Conservation (phyloP, 192 early-diverging fungal genomes). For the Haplosporangium gracile region DNA sequence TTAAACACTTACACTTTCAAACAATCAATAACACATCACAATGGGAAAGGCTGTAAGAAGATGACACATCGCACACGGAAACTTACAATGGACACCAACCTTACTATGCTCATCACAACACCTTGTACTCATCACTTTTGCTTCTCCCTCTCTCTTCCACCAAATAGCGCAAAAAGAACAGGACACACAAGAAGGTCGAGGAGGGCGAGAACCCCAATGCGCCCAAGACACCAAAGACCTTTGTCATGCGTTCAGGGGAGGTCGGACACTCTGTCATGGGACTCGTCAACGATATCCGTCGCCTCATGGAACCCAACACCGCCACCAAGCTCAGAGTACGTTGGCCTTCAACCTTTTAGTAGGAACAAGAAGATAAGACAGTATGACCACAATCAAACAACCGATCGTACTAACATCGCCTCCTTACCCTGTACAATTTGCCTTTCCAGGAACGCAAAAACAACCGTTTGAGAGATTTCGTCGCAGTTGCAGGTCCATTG, state of each 20-base stretch:
- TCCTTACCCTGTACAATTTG: neutral
- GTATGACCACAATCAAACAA: too few species aligned
- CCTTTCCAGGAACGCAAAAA: constrained; percentile 82
- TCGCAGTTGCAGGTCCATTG: constrained; percentile 86
- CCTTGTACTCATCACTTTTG: neutral
- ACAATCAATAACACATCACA: constrained; percentile 7
- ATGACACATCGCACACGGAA: neutral
- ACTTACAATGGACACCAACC: neutral
- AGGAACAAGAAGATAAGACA: neutral
- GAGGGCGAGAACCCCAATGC: constrained; percentile 62
- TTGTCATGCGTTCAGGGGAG: constrained; percentile 92
- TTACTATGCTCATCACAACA: neutral
- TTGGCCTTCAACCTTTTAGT: neutral
- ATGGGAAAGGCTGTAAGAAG: constrained; percentile 48
- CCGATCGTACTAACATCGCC: neutral
- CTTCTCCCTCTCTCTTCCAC: neutral
- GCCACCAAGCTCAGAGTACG: constrained; percentile 86
- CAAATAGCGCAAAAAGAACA: constrained; percentile 43
- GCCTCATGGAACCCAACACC: constrained; percentile 96
- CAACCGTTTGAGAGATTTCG: constrained; percentile 95
- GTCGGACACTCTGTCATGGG: constrained; percentile 83
- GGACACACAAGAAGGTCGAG: constrained; percentile 54
- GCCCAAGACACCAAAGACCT: constrained; percentile 79
- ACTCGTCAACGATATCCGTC: constrained; percentile 87
- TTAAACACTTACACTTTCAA: neutral